Evolutionary conservation across 2,329 filamentous ascomycete species (phyloP), one percentile per base, ranked within the genome.

Genomic region (Blastomyces gilchristii): DNA sequence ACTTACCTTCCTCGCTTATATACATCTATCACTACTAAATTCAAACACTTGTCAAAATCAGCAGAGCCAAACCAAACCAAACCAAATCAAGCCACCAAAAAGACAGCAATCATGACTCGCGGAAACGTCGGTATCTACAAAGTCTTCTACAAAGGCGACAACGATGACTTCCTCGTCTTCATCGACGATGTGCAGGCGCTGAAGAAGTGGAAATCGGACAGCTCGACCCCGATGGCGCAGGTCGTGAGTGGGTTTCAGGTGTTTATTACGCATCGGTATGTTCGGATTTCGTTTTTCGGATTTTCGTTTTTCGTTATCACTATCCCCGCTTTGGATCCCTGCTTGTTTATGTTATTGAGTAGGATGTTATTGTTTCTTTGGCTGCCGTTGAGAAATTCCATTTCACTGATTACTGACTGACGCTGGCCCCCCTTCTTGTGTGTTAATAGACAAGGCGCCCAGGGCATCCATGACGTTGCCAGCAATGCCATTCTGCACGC

Each of bases 211-310:
- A 85, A 87, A 81, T 79, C 74, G 4, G 93, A 97, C 80, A 86
- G 85, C 73, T 87, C 83, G 39, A 80, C 94, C 39, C 89, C 94
- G 47, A 79, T 97, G 58, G 83, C 89, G 1, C 87, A 97, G 71
- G 92, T 99, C 63, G 83, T 97, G 63, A 90, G 87, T 64, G 83
- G 88, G 8, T 97, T 90, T 82, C 90, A 96, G 82, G 82, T 99
- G 72, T 96, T 96, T 72, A 80, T 88, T 53, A 96, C 91, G 45
- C 89, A 95, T 81, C 89, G 87, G 92, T 97, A 83, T 58, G 45
- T 57, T 47, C 39, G n/a, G n/a, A 22, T 7, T 47, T 25, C n/a
- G 3, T 53, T 43, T 31, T 52, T 43, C 62, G 61, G 59, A 62
- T 52, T 16, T 41, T 45, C 22, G n/a, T 41, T 22, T 34, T 31